Conservation (phyloP, 192 early-diverging fungal genomes). For the Chytriomyces confervae region DNA sequence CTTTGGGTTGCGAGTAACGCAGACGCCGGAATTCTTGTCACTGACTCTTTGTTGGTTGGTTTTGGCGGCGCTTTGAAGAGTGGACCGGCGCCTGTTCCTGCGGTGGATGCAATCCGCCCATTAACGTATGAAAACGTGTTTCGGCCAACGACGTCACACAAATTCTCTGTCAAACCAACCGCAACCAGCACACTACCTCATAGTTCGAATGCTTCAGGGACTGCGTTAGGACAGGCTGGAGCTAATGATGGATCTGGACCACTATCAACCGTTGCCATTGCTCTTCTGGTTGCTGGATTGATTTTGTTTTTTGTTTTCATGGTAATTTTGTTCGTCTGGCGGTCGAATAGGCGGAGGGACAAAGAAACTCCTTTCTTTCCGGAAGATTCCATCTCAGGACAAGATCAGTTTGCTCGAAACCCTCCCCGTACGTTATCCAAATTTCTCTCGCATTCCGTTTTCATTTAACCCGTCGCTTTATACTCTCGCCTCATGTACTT, state of each 20-base stretch:
- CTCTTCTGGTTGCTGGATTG: background rate
- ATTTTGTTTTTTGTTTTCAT: background rate
- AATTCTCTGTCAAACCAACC: background rate
- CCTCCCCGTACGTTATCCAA: too few species aligned
- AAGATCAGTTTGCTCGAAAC: too few species aligned
- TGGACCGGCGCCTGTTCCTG: background rate
- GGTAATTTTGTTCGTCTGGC: background rate
- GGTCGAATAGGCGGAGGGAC: background rate
- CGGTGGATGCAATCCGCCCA: background rate
- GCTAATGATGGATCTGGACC: background rate
- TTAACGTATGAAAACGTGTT: background rate
- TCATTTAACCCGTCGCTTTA: too few species aligned
- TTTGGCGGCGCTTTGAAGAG: conserved; percentile 10
- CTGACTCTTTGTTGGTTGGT: background rate
- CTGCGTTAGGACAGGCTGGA: too few species aligned
- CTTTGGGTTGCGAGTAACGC: background rate
- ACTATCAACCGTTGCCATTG: background rate
- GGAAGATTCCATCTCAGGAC: too few species aligned
- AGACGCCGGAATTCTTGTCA: background rate
- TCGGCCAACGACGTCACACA: background rate
- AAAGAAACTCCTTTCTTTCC: too few species aligned
- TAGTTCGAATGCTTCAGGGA: background rate
- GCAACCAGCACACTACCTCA: background rate
- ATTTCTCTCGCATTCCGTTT: too few species aligned
- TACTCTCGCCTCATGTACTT: too few species aligned